Base-by-base conservation (phyloP, 1,284 basidiomycete genomes). In the Mycena sp. region DNA sequence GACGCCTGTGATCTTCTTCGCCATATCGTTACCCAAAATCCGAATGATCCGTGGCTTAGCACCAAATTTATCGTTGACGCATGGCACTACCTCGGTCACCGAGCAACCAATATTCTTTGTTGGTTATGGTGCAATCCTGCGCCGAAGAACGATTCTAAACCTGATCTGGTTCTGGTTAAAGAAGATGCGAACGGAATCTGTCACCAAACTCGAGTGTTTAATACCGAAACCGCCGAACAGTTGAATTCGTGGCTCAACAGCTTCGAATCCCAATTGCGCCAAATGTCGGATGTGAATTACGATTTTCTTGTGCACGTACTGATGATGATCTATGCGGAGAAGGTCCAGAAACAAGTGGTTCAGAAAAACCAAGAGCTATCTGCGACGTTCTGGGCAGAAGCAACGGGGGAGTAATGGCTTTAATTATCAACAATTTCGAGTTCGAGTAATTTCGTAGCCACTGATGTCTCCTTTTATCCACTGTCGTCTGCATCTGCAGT, bases 71-170 rank as follows among this genome's bases (percentile, higher is more conserved):
- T 64, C 40, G 59, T 64, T 40, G 62, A 64, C 41, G 23, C 62
- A n/a, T 64, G 59, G 25, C 62, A 64, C 43, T 64, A 64, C 35
- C 60, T 61, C 38, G 59, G 59, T 43, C 62, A 64, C 32, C 29
- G 49, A n/a, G 58, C 48, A 19, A 54, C 61, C 29, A 14, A 28
- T 49, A 40, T 56, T 32, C 52, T 72, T 4, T 76, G 73, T 63
- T 60, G 73, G 10, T 46, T 62, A 23, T 72, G 71, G 64, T 76
- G 75, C 72, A 74, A 75, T 67, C 75, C 74, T 35, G 32, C 7
- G 32, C 32, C 32, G 32, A 35, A 10, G 17, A 69, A 76, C 69
- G 73, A 74, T 7, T 72, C 71, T 9, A 71, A 74, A 41, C 73
- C 73, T 10, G 73, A 76, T 67, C 59, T 76, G 1, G 58, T 76